Percentiles rank a stretch among this genome's conserved stretches.
These are phyloP conservation scores for Gossypium schwendimanii DNA, from an alignment of 441 rosid genomes.

Conservation along the genomic window DNA sequence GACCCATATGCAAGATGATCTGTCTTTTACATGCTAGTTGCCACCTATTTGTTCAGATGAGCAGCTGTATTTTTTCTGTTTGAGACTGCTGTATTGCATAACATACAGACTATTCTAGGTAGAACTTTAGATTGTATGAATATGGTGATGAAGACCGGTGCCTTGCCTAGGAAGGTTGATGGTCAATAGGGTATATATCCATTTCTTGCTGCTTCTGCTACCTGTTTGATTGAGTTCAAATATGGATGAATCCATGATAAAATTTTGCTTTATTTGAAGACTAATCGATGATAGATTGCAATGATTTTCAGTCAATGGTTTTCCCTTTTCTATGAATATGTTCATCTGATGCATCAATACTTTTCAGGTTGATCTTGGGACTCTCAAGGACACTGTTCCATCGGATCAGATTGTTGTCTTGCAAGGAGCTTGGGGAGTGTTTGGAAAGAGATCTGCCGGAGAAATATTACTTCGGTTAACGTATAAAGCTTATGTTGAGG, in stretches of 20 bases:
- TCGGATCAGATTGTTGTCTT: constrained; percentile 65
- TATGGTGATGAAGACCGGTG: not conserved
- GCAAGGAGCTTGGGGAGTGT: constrained; percentile 73
- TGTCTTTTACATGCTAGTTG: not conserved
- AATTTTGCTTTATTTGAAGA: not conserved
- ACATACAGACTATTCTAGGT: not conserved
- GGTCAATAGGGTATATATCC: not conserved
- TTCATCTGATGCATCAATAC: constrained; percentile 18
- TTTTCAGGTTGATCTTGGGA: constrained; percentile 67
- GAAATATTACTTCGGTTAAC: constrained; percentile 81
- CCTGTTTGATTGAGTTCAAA: not conserved
- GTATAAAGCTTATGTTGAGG: constrained; percentile 94
- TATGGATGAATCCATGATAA: not conserved
- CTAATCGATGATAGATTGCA: not conserved
- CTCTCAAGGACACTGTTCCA: constrained; percentile 90
- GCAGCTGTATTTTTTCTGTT: not conserved
- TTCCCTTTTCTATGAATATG: not conserved
- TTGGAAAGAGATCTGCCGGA: constrained; percentile 65
- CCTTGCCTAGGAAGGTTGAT: not conserved
- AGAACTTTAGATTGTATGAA: not conserved
- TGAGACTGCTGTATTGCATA: not conserved
- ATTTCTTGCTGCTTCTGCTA: not conserved
- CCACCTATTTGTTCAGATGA: not conserved
- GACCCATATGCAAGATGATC: not conserved
- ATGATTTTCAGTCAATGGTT: not conserved